Evolutionary conservation across 2,329 filamentous ascomycete genomes (phyloP).

Genomic region (Metarhizium rileyi): DNA sequence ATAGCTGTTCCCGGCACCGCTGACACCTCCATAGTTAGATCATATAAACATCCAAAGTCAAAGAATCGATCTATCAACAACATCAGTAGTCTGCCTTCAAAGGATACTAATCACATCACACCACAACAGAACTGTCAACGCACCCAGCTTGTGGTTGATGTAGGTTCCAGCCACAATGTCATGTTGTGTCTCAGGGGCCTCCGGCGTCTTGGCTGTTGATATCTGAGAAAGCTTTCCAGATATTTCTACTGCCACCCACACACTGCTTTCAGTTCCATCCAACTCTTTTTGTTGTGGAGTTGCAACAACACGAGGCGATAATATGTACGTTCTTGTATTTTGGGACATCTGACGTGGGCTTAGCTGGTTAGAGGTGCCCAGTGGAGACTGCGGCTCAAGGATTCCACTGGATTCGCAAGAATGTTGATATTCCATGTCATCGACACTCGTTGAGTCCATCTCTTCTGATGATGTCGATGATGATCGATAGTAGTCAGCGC

Average conservation of each 20-base stretch:
- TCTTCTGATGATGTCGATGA: conserved; percentile 4
- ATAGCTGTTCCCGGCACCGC: conserved; percentile 31
- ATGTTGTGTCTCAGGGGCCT: not conserved
- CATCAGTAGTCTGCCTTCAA: conserved; percentile 2
- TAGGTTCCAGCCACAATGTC: conserved; percentile 7
- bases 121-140: not conserved
- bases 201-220: conserved; percentile 3
- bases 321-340: conserved; percentile 14
- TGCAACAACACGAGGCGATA: conserved; percentile 33
- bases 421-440: too few relatives aligned
- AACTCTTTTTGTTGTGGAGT: conserved; percentile 31
- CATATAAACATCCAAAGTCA: conserved; percentile 38
- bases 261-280: conserved; percentile 19
- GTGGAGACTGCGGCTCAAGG: not conserved
- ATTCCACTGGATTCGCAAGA: not conserved
- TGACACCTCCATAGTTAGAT: conserved; percentile 36
- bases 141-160: conserved; percentile 14
- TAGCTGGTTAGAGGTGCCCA: not conserved
- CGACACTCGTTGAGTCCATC: not conserved
- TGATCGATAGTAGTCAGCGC: not conserved
- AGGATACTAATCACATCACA: not conserved
- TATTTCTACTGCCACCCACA: conserved; percentile 44
- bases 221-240: conserved; percentile 27
- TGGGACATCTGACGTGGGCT: conserved; percentile 7
- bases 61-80: conserved; percentile 19